Base-by-base conservation (phyloP, 768 basidiomycete species). In the Cystobasidiopsis lactophilus region DNA sequence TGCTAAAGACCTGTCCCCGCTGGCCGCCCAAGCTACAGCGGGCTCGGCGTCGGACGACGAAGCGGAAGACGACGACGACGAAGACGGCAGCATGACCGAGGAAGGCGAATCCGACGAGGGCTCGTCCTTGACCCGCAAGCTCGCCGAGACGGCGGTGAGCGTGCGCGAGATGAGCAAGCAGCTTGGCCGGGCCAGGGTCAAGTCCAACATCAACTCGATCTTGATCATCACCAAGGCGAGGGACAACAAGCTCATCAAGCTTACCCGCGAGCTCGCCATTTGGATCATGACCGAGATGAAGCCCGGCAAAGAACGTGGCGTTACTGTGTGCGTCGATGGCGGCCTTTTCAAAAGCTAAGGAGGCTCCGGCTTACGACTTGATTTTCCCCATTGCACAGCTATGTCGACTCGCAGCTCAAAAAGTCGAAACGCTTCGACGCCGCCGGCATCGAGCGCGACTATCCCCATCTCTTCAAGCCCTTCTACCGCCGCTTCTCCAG, bases 141-240 rank as follows among this genome's bases (percentile, higher is more conserved):
- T 98, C 14, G 93, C 91, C 7, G 91, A 91, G 69, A 98, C 93
- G 19, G 93, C 93, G 18, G 84, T 86, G 13, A 82, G 86, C 37
- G 93, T 98, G 11, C 75, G 93, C 45, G 93, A 98, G 69, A 89
- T 95, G 86, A 91, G 86, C 76, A 91, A 91, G 67, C 85, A 91
- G 66, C 78, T 98, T 18, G 93, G 91, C 85, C 55, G 91, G 52
- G 86, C 91, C 3, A 76, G 85, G 30, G 84, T 96, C 52, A 78
- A 78, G 47, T 82, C 85, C 16, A 81, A 83, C 62, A 86, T 96
- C 53, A 86, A 95, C 66, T 85, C 76, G 54, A 74, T 98, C 58
- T 74, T 98, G 54, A 85, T 98, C 65, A 79, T 98, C 59, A 98
- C 93, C 41, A 98, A 98, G 68, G 93, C 93, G 37, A 74, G 89